A percentile compares a stretch with the other conserved stretches of the same genome.
Evolutionary conservation across 441 rosid species (phyloP).

Genomic region (Populus hybrid): DNA sequence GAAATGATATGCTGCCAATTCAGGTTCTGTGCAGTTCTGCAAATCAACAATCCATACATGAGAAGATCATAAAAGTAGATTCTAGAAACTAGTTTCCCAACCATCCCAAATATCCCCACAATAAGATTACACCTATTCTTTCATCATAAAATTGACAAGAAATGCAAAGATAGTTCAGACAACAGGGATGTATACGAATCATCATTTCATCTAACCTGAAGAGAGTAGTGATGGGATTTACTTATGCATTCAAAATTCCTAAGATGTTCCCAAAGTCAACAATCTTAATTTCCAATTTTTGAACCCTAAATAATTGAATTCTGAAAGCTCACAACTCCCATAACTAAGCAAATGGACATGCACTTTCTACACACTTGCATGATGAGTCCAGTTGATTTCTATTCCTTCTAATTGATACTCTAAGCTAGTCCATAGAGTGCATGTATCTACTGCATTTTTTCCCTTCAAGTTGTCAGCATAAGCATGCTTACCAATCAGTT

Average conservation of each 20-base stretch:
- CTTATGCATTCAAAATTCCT: background rate
- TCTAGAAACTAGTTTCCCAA: background rate
- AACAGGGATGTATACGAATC: background rate
- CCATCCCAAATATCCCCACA: background rate
- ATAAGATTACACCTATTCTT: background rate
- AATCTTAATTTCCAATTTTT: background rate
- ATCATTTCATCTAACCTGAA: background rate
- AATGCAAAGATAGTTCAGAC: background rate
- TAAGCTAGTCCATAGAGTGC: background rate
- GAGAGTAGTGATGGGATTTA: background rate
- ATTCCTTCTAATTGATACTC: background rate
- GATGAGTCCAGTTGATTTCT: background rate
- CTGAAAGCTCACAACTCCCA: background rate
- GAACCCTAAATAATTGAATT: background rate
- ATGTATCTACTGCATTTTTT: background rate
- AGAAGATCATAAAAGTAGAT: background rate
- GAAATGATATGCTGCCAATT: background rate
- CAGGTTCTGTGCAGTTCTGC: background rate
- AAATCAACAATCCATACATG: background rate
- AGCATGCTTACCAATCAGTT: conserved; percentile 41
- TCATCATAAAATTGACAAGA: background rate
- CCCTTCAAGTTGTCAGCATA: background rate
- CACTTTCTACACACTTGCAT: background rate
- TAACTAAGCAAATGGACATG: background rate
- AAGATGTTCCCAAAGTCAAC: background rate